Percentiles rank a stretch among this genome's conserved stretches.
Conservation (phyloP, 2,329 filamentous ascomycete genomes). For the Colletotrichum lini region DNA sequence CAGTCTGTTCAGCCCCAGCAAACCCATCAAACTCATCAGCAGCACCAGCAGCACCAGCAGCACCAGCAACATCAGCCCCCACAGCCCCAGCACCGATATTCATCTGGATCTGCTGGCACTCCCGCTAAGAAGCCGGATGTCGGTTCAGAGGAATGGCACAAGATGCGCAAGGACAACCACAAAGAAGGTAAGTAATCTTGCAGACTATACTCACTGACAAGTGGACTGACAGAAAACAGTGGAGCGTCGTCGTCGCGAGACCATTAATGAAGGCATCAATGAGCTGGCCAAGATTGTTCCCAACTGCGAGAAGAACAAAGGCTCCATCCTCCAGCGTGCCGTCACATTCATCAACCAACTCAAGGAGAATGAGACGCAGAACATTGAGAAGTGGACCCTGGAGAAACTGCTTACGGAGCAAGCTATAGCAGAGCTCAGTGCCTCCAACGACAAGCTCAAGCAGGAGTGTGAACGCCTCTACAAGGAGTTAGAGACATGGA, state of each 20-base stretch:
- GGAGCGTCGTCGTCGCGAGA: constrained; percentile 94
- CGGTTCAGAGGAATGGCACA: constrained; percentile 98
- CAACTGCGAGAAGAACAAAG: constrained; percentile 99
- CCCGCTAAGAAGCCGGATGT: constrained; percentile 82
- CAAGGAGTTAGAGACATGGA: constrained; percentile 84
- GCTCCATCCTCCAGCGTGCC: constrained; percentile 92
- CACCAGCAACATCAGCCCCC: constrained; percentile 46
- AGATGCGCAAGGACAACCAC: constrained; percentile 96
- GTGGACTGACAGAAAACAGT: constrained; percentile 68
- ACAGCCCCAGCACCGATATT: constrained; percentile 51
- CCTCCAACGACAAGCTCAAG: constrained; percentile 90
- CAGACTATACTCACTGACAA: not conserved
- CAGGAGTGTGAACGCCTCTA: constrained; percentile 83
- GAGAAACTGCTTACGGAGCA: constrained; percentile 93
- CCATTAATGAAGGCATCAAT: constrained; percentile 99
- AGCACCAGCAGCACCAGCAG: constrained; percentile 46
- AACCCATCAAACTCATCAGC: constrained; percentile 44
- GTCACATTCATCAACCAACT: constrained; percentile 96
- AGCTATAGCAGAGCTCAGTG: constrained; percentile 88
- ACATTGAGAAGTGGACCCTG: constrained; percentile 93
- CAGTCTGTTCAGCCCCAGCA: constrained; percentile 37
- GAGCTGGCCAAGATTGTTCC: constrained; percentile 98
- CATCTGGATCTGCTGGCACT: constrained; percentile 54
- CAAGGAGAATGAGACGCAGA: constrained; percentile 93
- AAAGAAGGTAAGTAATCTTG: constrained; percentile 83